A percentile compares a stretch with the other conserved stretches of the same genome.
These are phyloP conservation scores for Colletotrichum godetiae DNA, from an alignment of 2,329 filamentous ascomycete species.

Conservation along the genomic window DNA sequence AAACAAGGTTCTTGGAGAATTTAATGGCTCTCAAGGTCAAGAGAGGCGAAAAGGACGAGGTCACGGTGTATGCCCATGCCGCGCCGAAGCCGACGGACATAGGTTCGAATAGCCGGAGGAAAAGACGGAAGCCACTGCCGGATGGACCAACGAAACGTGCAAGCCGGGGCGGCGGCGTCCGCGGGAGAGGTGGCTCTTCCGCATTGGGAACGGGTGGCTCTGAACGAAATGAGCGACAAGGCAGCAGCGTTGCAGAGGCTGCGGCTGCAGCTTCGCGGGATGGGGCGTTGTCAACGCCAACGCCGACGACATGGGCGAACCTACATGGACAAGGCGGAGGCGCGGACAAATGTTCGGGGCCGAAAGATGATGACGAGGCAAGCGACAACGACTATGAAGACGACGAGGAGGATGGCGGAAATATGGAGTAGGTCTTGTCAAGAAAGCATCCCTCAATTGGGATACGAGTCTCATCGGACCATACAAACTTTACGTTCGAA, in stretches of 20 bases:
- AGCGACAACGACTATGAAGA: slow-evolving; percentile 39
- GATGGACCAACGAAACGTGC: slow-evolving; percentile 24
- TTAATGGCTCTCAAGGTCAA: slow-evolving; percentile 73
- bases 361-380: slow-evolving; percentile 32
- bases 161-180: slow-evolving; percentile 27
- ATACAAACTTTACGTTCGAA: neutral
- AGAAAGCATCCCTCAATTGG: neutral
- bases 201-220: neutral
- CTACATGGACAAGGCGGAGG: slow-evolving; percentile 39
- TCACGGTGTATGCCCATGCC: slow-evolving; percentile 68
- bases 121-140: slow-evolving; percentile 35
- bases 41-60: slow-evolving; percentile 73
- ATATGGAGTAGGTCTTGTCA: neutral
- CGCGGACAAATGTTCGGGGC: slow-evolving; percentile 20
- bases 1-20: slow-evolving; percentile 71
- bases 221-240: neutral
- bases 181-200: slow-evolving; percentile 1
- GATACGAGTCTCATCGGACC: neutral
- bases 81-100: slow-evolving; percentile 45
- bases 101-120: slow-evolving; percentile 35
- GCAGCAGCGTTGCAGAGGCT: neutral
- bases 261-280: neutral
- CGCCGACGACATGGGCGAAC: slow-evolving; percentile 49
- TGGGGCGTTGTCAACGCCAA: slow-evolving; percentile 45
- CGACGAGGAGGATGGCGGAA: slow-evolving; percentile 39